These are phyloP conservation scores for Microdochium paspali DNA, from an alignment of 2,329 filamentous ascomycete genomes.

Conservation along the genomic window DNA sequence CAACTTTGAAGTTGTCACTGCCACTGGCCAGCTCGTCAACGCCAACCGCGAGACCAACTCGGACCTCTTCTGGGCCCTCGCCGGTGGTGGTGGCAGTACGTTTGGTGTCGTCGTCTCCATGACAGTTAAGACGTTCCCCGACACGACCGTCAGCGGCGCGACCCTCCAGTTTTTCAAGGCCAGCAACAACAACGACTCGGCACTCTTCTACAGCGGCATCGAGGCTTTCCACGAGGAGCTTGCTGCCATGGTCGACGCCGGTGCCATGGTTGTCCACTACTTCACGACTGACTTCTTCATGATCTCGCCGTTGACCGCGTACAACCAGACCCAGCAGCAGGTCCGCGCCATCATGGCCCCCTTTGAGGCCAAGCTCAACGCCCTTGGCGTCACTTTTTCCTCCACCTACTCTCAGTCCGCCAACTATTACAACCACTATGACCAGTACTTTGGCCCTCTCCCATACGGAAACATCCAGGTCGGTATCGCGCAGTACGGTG, in stretches of 20 bases:
- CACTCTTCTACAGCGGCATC: conserved; percentile 38
- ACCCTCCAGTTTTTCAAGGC: conserved; percentile 29
- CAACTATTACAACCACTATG: conserved; percentile 9
- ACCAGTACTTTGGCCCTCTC: conserved; percentile 17
- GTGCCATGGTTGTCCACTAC: conserved; percentile 37
- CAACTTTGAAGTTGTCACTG: conserved; percentile 45
- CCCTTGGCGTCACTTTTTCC: conserved; percentile 19
- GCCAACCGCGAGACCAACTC: conserved; percentile 36
- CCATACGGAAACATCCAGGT: conserved; percentile 5
- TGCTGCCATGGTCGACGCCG: conserved; percentile 36
- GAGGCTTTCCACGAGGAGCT: conserved; percentile 32
- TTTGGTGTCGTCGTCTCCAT: conserved; percentile 48
- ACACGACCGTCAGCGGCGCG: conserved; percentile 30
- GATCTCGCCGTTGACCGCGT: conserved; percentile 36
- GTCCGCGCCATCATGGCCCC: conserved; percentile 34
- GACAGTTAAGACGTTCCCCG: conserved; percentile 40
- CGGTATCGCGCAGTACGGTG: conserved; percentile 25
- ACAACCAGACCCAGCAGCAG: conserved; percentile 30
- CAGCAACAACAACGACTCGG: conserved; percentile 20
- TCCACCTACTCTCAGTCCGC: conserved; percentile 6
- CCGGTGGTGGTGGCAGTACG: conserved; percentile 49
- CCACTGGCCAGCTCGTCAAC: conserved; percentile 33
- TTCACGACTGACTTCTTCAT: conserved; percentile 36
- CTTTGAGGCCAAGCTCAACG: conserved; percentile 28
- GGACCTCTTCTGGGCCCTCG: conserved; percentile 56